Evolutionary conservation across 2,329 filamentous ascomycete genomes (phyloP), one percentile per base, ranked within the genome.

Genomic region (Cercospora sesami): DNA sequence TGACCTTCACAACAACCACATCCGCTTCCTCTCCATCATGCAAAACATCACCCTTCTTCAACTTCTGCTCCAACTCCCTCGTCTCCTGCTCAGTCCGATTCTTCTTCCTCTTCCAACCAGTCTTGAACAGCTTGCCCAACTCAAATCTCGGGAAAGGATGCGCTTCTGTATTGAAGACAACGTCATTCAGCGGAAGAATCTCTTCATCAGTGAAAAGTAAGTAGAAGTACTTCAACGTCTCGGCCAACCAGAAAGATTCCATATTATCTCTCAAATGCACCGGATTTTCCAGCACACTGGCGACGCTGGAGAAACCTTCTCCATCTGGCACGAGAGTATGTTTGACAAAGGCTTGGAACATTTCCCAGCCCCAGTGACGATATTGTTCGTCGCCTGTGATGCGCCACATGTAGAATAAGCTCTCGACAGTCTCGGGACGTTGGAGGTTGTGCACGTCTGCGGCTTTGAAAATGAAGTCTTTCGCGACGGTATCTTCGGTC

Each of bases 221-320:
- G 79, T 97, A 99, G 79, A 99, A 91, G 79, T 99, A 99, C 81
- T 99, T 99, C 55, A 99, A 84, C 23, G 95, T 99, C 82, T 99
- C 95, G 58, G 95, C 94, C 84, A 99, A 87, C 95, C 95, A 99
- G 82, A 98, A 98, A 78, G 93, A 96, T 82, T 99, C 95, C 94
- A 99, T 97, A 74, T 98, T 98, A 80, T 99, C 94, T 68, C 88
- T 85, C 57, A 84, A 82, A 14, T 83, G 79, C 0, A 93, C 88
- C 21, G 94, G 93, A 9, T 95, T 80, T 5, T 81, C 80, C 72
- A 90, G 89, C 28, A 93, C 94, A 77, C 96, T 88, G 18, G 85
- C 85, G 69, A 98, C 83, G 72, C 91, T 94, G 0, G 92, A 93
- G 77, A 96, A 98, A 0, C 93, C 93, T 45, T 89, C 89, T 42